Percentiles rank a stretch among this genome's conserved stretches.
phyloP scores from a whole-genome alignment of 2,329 filamentous ascomycete genomes.

The Aspergillus fumigatiaffinis region DNA sequence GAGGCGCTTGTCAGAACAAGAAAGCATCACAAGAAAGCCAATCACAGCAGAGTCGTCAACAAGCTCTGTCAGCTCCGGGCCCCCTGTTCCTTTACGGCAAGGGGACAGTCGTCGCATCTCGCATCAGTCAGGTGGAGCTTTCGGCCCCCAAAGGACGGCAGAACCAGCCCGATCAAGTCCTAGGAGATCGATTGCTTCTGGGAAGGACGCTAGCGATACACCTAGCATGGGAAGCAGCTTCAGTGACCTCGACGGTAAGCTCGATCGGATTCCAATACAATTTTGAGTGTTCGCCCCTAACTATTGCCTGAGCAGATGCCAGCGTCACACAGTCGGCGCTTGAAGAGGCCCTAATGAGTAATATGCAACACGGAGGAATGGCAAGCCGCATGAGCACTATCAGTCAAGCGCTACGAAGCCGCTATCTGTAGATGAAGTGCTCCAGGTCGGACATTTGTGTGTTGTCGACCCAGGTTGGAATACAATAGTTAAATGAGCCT shows the following conservation, averaged over 20 bases:
- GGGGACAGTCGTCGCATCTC: conserved; percentile 16
- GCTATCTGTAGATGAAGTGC: conserved; percentile 38
- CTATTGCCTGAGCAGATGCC: conserved; percentile 43
- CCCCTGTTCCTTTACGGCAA: conserved; percentile 20
- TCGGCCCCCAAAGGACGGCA: conserved; percentile 46
- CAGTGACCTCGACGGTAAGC: conserved; percentile 59
- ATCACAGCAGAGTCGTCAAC: conserved; percentile 28
- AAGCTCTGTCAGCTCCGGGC: conserved; percentile 38
- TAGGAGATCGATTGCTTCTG: conserved; percentile 32
- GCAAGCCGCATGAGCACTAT: conserved; percentile 49
- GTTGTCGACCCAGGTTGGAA: not conserved
- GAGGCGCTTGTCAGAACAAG: conserved; percentile 24
- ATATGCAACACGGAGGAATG: conserved; percentile 55
- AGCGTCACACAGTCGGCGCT: conserved; percentile 63
- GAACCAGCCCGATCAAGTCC: conserved; percentile 49
- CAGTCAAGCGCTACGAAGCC: conserved; percentile 53
- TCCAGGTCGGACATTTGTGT: not conserved
- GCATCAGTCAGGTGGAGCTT: conserved; percentile 12
- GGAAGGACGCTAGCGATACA: conserved; percentile 49
- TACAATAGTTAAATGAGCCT: not conserved
- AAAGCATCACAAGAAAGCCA: conserved; percentile 15
- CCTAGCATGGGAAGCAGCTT: conserved; percentile 64
- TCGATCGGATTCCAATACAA: not conserved
- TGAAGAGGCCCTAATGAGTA: conserved; percentile 60
- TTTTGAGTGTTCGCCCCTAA: conserved; percentile 2